Evolutionary conservation across 2,329 filamentous ascomycete species (phyloP).

Genomic region (Monilinia polystroma): DNA sequence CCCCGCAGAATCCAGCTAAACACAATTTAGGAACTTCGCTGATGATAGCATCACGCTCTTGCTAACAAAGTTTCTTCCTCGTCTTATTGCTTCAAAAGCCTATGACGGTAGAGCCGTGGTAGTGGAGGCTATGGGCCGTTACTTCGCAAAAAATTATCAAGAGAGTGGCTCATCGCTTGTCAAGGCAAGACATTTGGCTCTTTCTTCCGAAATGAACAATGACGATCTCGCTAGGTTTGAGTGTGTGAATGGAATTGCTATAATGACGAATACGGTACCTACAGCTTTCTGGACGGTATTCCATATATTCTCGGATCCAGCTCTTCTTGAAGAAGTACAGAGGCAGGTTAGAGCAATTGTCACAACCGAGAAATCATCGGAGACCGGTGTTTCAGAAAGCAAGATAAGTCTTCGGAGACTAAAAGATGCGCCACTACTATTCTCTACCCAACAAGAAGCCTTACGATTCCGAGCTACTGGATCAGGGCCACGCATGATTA

Average conservation of each 20-base stretch:
- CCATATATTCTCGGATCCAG: constrained; percentile 9
- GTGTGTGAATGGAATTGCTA: constrained; percentile 14
- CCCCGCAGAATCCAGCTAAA: background rate
- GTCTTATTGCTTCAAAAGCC: background rate
- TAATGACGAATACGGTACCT: constrained; percentile 15
- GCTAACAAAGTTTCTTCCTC: constrained; percentile 10
- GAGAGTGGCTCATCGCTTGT: constrained; percentile 11
- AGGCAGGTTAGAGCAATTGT: constrained; percentile 1
- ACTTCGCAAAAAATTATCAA: background rate
- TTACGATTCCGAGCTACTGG: constrained; percentile 4
- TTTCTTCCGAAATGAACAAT: background rate
- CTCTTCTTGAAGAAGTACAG: background rate
- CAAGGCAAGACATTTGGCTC: constrained; percentile 6
- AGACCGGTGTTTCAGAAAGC: background rate
- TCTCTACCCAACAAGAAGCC: constrained; percentile 10
- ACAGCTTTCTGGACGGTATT: constrained; percentile 15
- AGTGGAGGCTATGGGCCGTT: constrained; percentile 1
- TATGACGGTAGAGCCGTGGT: background rate
- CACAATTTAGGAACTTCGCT: constrained; percentile 3
- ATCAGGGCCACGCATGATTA: constrained; percentile 8
- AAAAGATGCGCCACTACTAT: constrained; percentile 8
- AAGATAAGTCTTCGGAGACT: background rate
- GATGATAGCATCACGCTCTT: constrained; percentile 12
- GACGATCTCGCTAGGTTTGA: constrained; percentile 11
- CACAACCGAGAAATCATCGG: background rate